A percentile compares a stretch with the other conserved stretches of the same genome.
Conservation (phyloP, 345 rosid species). For the Eucalyptus rudis region DNA sequence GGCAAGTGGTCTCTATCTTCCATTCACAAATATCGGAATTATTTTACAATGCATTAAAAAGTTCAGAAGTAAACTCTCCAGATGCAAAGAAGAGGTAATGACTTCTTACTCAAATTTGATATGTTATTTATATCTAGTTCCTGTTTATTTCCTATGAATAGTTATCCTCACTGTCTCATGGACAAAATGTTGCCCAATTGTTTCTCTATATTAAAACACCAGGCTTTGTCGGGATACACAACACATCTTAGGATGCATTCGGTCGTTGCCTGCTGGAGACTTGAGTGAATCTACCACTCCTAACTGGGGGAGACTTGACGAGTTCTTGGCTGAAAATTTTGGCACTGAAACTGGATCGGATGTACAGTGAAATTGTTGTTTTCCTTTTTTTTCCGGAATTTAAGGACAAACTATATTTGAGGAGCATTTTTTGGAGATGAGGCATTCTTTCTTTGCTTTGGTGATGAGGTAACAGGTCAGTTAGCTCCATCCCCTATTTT, state of each 20-base stretch:
- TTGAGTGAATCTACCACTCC: conserved; percentile 25
- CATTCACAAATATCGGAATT: conserved; percentile 86
- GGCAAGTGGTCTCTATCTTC: conserved; percentile 82
- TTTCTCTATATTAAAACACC: background rate
- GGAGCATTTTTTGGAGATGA: background rate
- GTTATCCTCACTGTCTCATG: background rate
- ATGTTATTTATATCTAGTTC: background rate
- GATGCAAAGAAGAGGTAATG: conserved; percentile 77
- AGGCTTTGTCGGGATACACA: conserved; percentile 62
- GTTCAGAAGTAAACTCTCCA: conserved; percentile 58
- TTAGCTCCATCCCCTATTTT: background rate
- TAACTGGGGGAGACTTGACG: conserved; percentile 88
- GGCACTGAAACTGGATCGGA: conserved; percentile 22
- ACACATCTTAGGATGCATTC: conserved; percentile 84
- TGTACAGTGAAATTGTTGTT: background rate
- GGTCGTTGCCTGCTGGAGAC: conserved; percentile 73
- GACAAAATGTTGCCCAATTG: background rate
- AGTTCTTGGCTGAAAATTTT: conserved; percentile 55
- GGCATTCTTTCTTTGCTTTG: background rate
- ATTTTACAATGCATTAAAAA: conserved; percentile 51
- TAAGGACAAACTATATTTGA: background rate
- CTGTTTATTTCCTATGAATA: background rate
- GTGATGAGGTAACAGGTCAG: background rate
- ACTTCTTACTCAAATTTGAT: background rate
- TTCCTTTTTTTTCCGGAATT: background rate